phyloP scores from a whole-genome alignment of 352 stramenopile genomes.

The Phytophthora hybrid region DNA sequence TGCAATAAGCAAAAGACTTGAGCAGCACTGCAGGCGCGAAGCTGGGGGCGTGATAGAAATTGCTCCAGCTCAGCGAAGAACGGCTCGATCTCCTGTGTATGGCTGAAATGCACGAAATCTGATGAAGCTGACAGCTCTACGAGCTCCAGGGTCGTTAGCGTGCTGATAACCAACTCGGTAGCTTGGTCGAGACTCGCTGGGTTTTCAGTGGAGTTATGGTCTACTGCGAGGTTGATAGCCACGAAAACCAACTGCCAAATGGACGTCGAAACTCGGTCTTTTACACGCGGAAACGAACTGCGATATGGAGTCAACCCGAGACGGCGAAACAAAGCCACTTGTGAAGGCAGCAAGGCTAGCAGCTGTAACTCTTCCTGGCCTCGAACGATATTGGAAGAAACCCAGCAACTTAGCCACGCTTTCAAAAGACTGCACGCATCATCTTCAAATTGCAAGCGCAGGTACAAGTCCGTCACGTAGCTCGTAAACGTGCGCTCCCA shows the following conservation, averaged over 20 bases:
- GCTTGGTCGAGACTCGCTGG: constrained; percentile 28
- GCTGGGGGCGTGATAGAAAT: constrained; percentile 26
- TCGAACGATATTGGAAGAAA: constrained; percentile 45
- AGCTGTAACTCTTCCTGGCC: constrained; percentile 31
- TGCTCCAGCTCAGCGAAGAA: constrained; percentile 32
- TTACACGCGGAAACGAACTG: not conserved
- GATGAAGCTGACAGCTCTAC: constrained; percentile 43
- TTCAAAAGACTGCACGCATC: constrained; percentile 35
- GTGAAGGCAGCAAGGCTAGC: constrained; percentile 54
- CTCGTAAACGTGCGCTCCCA: constrained; percentile 59
- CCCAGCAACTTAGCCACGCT: constrained; percentile 62
- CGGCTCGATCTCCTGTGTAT: constrained; percentile 22
- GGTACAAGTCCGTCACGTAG: constrained; percentile 60
- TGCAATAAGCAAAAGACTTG: constrained; percentile 51
- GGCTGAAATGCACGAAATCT: constrained; percentile 23
- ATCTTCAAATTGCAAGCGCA: constrained; percentile 64
- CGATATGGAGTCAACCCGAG: constrained; percentile 32
- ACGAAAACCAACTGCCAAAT: constrained; percentile 49
- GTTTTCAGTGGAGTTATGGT: constrained; percentile 10
- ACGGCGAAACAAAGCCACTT: constrained; percentile 58
- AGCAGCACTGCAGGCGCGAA: constrained; percentile 28
- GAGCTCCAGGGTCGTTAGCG: constrained; percentile 49
- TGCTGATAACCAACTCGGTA: constrained; percentile 47
- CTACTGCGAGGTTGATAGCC: constrained; percentile 32
- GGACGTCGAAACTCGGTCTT: constrained; percentile 15